Evolutionary conservation across 169 alveolate species (phyloP).

Genomic region (Plasmodium berghei): DNA sequence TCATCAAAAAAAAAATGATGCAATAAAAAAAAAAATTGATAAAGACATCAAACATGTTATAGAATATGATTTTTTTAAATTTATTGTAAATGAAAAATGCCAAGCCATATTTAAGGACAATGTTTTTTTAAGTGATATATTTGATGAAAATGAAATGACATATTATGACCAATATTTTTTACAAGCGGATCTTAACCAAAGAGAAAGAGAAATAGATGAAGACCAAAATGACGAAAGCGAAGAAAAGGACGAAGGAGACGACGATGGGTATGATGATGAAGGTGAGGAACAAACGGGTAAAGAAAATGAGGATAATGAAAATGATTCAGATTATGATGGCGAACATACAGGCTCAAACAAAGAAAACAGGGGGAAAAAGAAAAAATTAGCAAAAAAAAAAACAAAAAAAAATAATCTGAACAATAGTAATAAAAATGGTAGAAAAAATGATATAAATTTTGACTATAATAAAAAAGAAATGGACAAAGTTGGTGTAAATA

Average conservation of each 20-base stretch:
- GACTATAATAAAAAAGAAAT: not conserved
- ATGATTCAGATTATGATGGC: slow-evolving; percentile 4
- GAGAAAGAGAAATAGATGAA: slow-evolving; percentile 14
- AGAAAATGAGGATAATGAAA: not conserved
- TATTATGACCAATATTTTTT: slow-evolving; percentile 9
- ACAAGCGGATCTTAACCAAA: not conserved
- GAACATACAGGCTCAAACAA: not conserved
- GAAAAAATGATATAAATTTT: not conserved
- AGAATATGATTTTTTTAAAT: slow-evolving; percentile 52
- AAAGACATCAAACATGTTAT: slow-evolving; percentile 22
- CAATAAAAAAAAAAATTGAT: slow-evolving; percentile 26
- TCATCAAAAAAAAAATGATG: slow-evolving; percentile 39
- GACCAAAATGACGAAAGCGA: not conserved
- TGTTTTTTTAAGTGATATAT: slow-evolving; percentile 17
- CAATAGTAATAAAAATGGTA: not conserved
- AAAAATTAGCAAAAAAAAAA: slow-evolving; percentile 5
- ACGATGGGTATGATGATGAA: slow-evolving; percentile 15
- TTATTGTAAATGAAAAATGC: slow-evolving; percentile 52
- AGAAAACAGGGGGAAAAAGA: not conserved
- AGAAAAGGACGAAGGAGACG: not conserved
- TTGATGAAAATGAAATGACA: slow-evolving; percentile 10
- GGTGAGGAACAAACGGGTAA: not conserved
- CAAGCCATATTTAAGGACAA: slow-evolving; percentile 33
- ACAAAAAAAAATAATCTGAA: not conserved
- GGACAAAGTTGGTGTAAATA: not conserved